Conservation (phyloP, 2,329 filamentous ascomycete genomes). For the Saccharata proteae region DNA sequence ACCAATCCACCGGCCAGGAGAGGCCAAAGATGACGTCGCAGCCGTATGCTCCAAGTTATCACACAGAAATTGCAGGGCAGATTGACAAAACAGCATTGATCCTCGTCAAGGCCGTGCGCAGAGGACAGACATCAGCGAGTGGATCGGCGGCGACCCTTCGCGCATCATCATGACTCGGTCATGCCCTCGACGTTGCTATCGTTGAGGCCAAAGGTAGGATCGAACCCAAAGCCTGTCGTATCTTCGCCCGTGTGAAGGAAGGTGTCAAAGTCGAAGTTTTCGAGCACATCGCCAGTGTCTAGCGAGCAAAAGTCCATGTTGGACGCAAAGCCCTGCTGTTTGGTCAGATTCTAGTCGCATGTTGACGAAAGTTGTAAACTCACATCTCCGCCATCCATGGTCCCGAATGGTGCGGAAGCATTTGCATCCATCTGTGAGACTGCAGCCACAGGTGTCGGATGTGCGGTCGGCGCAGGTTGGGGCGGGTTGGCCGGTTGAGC, state of each 20-base stretch:
- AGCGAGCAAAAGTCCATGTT: conserved; percentile 29
- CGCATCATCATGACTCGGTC: too few relatives aligned
- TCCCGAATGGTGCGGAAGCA: conserved; percentile 26
- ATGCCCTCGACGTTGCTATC: too few relatives aligned
- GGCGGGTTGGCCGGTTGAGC: conserved; percentile 19
- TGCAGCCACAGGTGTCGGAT: conserved; percentile 9
- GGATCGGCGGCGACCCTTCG: too few relatives aligned
- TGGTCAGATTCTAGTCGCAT: conserved; percentile 17
- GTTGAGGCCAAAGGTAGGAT: too few relatives aligned
- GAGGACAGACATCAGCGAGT: too few relatives aligned
- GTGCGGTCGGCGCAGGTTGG: conserved; percentile 16
- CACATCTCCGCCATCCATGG: conserved; percentile 23
- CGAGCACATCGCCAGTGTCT: conserved; percentile 52
- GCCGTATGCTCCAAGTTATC: too few relatives aligned
- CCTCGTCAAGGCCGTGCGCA: too few relatives aligned
- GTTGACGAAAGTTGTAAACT: conserved; percentile 8
- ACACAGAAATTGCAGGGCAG: too few relatives aligned
- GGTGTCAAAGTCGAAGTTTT: conserved; percentile 56
- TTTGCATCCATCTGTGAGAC: conserved; percentile 22
- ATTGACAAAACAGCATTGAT: too few relatives aligned
- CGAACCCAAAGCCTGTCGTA: conserved; percentile 25
- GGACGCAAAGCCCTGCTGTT: conserved; percentile 21
- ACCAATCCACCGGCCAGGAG: too few relatives aligned
- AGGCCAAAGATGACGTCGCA: too few relatives aligned
- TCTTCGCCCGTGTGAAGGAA: conserved; percentile 48